Conservation (phyloP, 2,329 filamentous ascomycete genomes). For the Rhynchosporium agropyri region DNA sequence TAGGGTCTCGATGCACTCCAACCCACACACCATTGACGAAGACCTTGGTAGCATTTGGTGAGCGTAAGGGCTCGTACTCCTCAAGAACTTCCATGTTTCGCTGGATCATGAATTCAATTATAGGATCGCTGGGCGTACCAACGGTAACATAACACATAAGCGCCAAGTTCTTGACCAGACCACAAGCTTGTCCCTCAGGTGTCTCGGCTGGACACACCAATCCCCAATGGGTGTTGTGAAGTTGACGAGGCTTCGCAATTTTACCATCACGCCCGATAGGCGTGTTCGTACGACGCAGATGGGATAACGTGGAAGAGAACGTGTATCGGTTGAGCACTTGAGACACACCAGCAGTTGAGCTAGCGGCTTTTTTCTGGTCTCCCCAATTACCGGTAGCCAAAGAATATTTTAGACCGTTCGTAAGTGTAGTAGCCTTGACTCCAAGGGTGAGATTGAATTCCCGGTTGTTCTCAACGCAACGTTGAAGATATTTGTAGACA, state of each 20-base stretch:
- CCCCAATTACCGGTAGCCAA: slow-evolving; percentile 98
- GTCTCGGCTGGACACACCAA: slow-evolving; percentile 96
- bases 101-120: slow-evolving; percentile 94
- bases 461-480: slow-evolving; percentile 84
- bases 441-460: slow-evolving; percentile 91
- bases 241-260: slow-evolving; percentile 93
- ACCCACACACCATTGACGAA: slow-evolving; percentile 99
- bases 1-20: slow-evolving; percentile 87
- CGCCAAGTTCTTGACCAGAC: slow-evolving; percentile 95
- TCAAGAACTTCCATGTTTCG: slow-evolving; percentile 95
- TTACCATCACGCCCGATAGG: slow-evolving; percentile 98
- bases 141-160: slow-evolving; percentile 99
- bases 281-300: slow-evolving; percentile 96
- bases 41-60: slow-evolving; percentile 93
- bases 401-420: slow-evolving; percentile 94
- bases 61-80: slow-evolving; percentile 84
- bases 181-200: slow-evolving; percentile 96
- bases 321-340: slow-evolving; percentile 98
- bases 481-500: slow-evolving; percentile 86
- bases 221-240: slow-evolving; percentile 99
- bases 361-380: slow-evolving; percentile 97
- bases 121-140: slow-evolving; percentile 85
- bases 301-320: slow-evolving; percentile 92
- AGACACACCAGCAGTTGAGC: slow-evolving; percentile 93
- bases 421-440: slow-evolving; percentile 88